Conservation (phyloP, 306 rosid genomes). For the Sechiopsis laciniata region DNA sequence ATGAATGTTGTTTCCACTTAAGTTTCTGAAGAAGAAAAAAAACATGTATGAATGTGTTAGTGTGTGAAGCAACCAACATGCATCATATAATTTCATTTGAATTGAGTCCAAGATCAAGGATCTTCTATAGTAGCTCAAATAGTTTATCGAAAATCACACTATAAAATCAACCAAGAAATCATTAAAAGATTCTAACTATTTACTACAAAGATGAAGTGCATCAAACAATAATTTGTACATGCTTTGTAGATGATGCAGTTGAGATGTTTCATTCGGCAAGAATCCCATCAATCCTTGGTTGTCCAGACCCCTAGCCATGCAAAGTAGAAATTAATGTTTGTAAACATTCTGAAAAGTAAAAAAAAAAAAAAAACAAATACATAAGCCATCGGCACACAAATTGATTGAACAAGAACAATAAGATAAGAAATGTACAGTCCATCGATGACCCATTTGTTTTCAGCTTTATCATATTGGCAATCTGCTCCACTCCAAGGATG, state of each 20-base stretch:
- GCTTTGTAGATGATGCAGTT: slow-evolving; percentile 62
- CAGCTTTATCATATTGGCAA: slow-evolving; percentile 58
- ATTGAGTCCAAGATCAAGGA: background rate
- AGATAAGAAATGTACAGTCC: slow-evolving; percentile 67
- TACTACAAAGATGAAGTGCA: slow-evolving; percentile 12
- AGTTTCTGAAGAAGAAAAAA: slow-evolving; percentile 44
- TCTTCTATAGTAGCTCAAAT: background rate
- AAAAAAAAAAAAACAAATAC: background rate
- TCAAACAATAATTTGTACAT: slow-evolving; percentile 52
- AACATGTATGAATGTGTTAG: slow-evolving; percentile 22
- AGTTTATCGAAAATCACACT: background rate
- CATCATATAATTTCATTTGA: background rate
- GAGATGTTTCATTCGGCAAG: slow-evolving; percentile 67
- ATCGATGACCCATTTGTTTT: slow-evolving; percentile 75
- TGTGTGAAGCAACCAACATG: background rate
- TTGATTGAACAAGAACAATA: slow-evolving; percentile 17
- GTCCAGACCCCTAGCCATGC: slow-evolving; percentile 75
- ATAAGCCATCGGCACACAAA: slow-evolving; percentile 1
- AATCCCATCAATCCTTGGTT: slow-evolving; percentile 85
- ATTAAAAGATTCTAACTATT: background rate
- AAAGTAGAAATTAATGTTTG: slow-evolving; percentile 34
- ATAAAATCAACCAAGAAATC: background rate
- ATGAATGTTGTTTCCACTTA: slow-evolving; percentile 76
- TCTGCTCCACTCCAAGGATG: slow-evolving; percentile 97
- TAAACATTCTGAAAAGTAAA: background rate